Conservation (phyloP, 805 yeast genomes). For the Zygoascus ofunaensis region DNA sequence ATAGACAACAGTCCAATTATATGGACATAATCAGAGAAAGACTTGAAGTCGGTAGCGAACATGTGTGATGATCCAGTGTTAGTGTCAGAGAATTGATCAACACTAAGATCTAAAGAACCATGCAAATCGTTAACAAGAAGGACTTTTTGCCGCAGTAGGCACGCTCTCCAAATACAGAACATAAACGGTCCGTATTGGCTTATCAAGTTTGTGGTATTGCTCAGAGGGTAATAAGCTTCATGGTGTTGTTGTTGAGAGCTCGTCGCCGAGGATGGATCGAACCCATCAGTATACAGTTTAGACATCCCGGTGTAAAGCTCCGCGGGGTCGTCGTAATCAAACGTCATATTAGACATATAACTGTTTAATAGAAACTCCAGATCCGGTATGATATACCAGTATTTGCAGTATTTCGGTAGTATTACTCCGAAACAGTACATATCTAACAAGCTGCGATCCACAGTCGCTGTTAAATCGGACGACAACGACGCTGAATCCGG, state of each 20-base stretch:
- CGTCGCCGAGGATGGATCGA: background rate
- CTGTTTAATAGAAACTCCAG: slow-evolving; percentile 15
- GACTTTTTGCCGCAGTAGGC: slow-evolving; percentile 48
- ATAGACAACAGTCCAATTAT: slow-evolving; percentile 51
- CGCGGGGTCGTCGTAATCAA: background rate
- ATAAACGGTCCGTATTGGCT: slow-evolving; percentile 54
- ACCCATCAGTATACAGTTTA: background rate
- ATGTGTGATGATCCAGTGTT: background rate
- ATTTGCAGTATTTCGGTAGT: slow-evolving; percentile 4
- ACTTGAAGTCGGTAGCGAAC: slow-evolving; percentile 3
- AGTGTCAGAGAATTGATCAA: background rate
- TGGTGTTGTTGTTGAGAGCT: background rate
- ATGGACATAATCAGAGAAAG: slow-evolving; percentile 35
- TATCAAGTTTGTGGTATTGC: slow-evolving; percentile 35
- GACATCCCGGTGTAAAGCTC: background rate
- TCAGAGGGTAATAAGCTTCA: slow-evolving; percentile 28
- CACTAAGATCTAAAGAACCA: no score
- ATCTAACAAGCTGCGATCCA: slow-evolving; percentile 25
- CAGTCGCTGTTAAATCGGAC: background rate
- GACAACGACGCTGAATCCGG: slow-evolving; percentile 18
- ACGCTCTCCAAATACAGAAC: slow-evolving; percentile 55
- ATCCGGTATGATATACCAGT: slow-evolving; percentile 34
- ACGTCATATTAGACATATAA: slow-evolving; percentile 2
- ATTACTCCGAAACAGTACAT: slow-evolving; percentile 61
- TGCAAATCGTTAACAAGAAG: slow-evolving; percentile 28